phyloP scores from a whole-genome alignment of 768 basidiomycete species.

The Clitopilus hobsonii region DNA sequence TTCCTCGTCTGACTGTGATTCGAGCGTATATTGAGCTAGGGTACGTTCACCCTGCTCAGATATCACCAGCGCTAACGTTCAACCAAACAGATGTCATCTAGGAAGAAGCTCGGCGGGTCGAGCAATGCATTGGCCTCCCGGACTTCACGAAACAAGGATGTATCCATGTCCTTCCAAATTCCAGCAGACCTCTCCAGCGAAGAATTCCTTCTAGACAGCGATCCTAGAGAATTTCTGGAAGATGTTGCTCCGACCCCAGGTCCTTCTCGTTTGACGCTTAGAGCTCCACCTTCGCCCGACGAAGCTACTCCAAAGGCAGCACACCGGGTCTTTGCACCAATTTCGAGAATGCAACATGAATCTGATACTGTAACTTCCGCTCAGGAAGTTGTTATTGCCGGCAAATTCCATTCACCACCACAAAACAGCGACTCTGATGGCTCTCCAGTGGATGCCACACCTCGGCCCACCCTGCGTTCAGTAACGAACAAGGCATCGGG shows the following conservation, averaged over 20 bases:
- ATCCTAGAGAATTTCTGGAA: conserved; percentile 44
- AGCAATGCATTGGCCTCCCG: conserved; percentile 42
- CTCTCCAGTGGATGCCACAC: background rate
- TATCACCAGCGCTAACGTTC: background rate
- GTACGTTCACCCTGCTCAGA: background rate
- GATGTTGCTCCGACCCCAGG: conserved; percentile 32
- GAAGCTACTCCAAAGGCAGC: background rate
- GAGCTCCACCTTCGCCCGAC: background rate
- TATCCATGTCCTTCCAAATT: conserved; percentile 54
- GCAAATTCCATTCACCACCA: no score
- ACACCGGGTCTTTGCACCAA: background rate
- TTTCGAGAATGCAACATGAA: no score
- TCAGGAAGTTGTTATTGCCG: no score
- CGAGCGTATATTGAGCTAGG: no score
- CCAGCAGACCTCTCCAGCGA: conserved; percentile 34
- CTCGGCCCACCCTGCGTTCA: background rate
- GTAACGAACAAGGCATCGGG: background rate
- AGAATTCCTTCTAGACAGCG: conserved; percentile 48
- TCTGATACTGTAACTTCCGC: no score
- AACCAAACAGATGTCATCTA: background rate
- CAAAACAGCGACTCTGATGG: no score
- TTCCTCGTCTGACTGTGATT: no score
- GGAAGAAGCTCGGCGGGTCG: background rate
- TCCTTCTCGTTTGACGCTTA: conserved; percentile 9
- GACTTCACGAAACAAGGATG: conserved; percentile 48